phyloP scores from a whole-genome alignment of 768 basidiomycete species.

The Paxillus ammoniavirescens region DNA sequence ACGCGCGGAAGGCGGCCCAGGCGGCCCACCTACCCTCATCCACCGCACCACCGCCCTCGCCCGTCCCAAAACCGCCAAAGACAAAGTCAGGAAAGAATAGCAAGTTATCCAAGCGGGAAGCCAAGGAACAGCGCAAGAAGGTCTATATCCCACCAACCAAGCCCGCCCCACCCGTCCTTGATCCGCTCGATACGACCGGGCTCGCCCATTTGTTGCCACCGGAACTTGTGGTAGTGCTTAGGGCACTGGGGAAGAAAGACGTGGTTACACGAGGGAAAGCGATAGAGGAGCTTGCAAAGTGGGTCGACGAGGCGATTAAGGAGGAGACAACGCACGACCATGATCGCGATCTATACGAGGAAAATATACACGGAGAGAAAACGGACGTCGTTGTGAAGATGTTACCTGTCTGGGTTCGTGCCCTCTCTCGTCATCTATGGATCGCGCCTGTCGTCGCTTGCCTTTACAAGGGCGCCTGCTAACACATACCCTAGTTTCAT shows the following conservation, averaged over 20 bases:
- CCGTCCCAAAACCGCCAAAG: constrained; percentile 42
- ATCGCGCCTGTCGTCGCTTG: constrained; percentile 1
- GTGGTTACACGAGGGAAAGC: constrained; percentile 80
- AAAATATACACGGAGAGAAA: constrained; percentile 14
- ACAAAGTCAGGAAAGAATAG: constrained; percentile 49
- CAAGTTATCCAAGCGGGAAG: constrained; percentile 40
- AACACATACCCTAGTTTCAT: constrained; percentile 57
- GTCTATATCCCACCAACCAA: constrained; percentile 85
- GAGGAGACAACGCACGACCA: constrained; percentile 41
- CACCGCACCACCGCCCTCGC: constrained; percentile 32
- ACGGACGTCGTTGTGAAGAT: constrained; percentile 46
- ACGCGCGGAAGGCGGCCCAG: constrained; percentile 69
- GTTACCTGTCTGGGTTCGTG: constrained; percentile 89
- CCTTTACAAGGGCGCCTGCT: constrained; percentile 1
- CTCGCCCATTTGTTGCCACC: constrained; percentile 72
- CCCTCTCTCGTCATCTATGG: not conserved
- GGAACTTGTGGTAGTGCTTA: constrained; percentile 78
- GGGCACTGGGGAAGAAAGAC: constrained; percentile 87
- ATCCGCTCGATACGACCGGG: constrained; percentile 86
- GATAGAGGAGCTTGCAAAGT: constrained; percentile 75
- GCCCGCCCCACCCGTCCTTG: constrained; percentile 67
- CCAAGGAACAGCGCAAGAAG: constrained; percentile 78
- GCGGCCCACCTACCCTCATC: constrained; percentile 15
- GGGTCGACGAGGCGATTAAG: constrained; percentile 55
- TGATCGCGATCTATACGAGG: constrained; percentile 7